phyloP scores from a whole-genome alignment of 129 eudicot species.

The Dittrichia graveolens region DNA sequence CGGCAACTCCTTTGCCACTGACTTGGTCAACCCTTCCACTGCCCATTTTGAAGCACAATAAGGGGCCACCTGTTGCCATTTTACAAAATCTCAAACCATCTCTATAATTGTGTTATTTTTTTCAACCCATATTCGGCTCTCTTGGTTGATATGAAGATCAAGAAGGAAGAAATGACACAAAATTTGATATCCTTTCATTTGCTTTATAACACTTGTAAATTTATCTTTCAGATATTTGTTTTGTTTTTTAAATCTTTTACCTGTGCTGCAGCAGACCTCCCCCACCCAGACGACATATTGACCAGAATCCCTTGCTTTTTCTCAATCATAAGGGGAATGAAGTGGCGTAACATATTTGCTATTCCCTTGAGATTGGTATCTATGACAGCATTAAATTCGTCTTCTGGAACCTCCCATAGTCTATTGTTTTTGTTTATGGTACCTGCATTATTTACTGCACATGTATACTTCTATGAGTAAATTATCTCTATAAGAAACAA shows the following conservation, averaged over 20 bases:
- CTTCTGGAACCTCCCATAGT: constrained; percentile 94
- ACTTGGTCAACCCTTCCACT: constrained; percentile 78
- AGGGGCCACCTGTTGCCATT: constrained; percentile 75
- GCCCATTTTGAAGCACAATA: constrained; percentile 99
- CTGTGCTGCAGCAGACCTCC: constrained; percentile 97
- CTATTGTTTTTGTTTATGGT: constrained; percentile 88
- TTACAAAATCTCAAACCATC: constrained; percentile 1
- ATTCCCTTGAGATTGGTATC: constrained; percentile 89
- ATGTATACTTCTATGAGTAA: constrained; percentile 7
- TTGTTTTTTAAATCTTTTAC: constrained; percentile 42
- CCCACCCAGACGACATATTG: constrained; percentile 99
- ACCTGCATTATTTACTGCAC: constrained; percentile 90
- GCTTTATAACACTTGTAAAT: too few species aligned
- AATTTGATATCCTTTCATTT: too few species aligned
- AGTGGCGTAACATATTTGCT: constrained; percentile 85
- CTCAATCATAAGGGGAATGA: constrained; percentile 88
- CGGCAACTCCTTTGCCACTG: constrained; percentile 95
- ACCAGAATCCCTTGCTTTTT: constrained; percentile 83
- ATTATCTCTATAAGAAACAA: constrained; percentile 7
- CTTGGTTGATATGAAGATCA: not conserved
- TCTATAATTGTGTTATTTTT: too few species aligned
- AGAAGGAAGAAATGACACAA: not conserved
- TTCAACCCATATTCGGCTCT: too few species aligned
- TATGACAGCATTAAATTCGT: constrained; percentile 84
- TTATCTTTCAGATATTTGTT: not conserved